A percentile compares a stretch with the other conserved stretches of the same genome.
Evolutionary conservation across 2,329 filamentous ascomycete species (phyloP).

Genomic region (Blumeriella jaapii): DNA sequence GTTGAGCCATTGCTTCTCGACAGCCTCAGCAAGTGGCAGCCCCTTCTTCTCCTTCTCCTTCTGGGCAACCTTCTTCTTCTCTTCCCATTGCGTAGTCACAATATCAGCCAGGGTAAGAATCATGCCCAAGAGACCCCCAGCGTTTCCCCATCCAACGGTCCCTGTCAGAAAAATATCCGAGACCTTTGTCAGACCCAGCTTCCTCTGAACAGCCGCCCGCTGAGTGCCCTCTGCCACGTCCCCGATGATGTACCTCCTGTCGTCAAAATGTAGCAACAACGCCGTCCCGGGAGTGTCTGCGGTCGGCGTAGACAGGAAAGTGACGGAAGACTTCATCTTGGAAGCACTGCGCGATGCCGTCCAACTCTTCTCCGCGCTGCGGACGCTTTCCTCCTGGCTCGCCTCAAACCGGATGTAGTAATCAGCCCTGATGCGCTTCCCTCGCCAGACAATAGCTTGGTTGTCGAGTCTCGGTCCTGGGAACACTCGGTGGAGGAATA

Average conservation of each 20-base stretch:
- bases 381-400: conserved; percentile 4
- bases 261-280: conserved; percentile 68
- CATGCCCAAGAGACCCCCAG: conserved; percentile 75
- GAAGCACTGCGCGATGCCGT: not conserved
- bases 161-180: conserved; percentile 78
- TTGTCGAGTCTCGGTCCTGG: conserved; percentile 6
- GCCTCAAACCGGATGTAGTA: conserved; percentile 9
- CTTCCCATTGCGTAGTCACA: conserved; percentile 35
- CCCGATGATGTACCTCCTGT: conserved; percentile 76
- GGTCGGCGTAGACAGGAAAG: conserved; percentile 72
- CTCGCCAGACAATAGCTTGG: too few relatives aligned
- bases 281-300: conserved; percentile 76
- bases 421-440: too few relatives aligned
- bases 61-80: conserved; percentile 31
- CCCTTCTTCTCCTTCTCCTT: conserved; percentile 23
- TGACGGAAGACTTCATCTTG: conserved; percentile 61
- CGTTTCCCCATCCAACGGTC: conserved; percentile 59
- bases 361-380: not conserved
- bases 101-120: conserved; percentile 73
- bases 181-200: conserved; percentile 50
- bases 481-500: conserved; percentile 5
- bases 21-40: conserved; percentile 7
- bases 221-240: conserved; percentile 76
- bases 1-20: conserved; percentile 35
- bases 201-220: conserved; percentile 51